phyloP scores from a whole-genome alignment of 2,329 filamentous ascomycete species.

The Phialemoniopsis sp. region DNA sequence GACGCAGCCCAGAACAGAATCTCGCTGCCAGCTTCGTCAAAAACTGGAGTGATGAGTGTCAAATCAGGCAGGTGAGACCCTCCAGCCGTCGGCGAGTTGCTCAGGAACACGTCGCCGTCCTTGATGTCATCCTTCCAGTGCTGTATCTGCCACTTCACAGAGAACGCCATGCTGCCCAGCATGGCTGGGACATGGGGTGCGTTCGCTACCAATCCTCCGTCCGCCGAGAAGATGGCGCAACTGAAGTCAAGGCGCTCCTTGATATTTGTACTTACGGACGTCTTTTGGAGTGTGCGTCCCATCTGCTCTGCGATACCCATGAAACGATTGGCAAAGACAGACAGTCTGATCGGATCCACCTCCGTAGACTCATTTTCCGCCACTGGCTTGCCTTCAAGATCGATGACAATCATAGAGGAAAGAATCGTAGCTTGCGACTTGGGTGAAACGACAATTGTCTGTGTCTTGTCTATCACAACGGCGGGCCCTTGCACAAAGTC shows the following conservation, averaged over 20 bases:
- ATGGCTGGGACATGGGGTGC: constrained; percentile 69
- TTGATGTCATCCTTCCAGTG: constrained; percentile 68
- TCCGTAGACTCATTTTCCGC: too few relatives aligned
- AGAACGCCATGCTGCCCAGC: constrained; percentile 70
- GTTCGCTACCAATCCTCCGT: constrained; percentile 65
- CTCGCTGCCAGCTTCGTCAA: constrained; percentile 48
- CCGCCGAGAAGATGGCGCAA: constrained; percentile 65
- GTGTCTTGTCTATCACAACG: constrained; percentile 62
- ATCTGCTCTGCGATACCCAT: constrained; percentile 73
- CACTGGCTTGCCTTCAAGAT: constrained; percentile 57
- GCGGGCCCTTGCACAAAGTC: constrained; percentile 60
- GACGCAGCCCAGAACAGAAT: constrained; percentile 72
- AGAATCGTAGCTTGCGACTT: constrained; percentile 59
- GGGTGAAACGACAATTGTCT: constrained; percentile 68
- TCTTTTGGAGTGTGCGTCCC: constrained; percentile 67
- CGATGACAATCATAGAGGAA: constrained; percentile 68
- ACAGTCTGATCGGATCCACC: constrained; percentile 65
- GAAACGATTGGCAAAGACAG: constrained; percentile 68
- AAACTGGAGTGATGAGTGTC: constrained; percentile 67
- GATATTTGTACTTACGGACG: constrained; percentile 66
- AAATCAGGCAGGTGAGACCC: constrained; percentile 72
- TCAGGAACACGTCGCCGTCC: constrained; percentile 66
- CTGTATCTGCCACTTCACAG: constrained; percentile 56
- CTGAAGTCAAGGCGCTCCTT: constrained; percentile 71
- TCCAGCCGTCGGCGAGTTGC: constrained; percentile 70